These are phyloP conservation scores for Corynascus novoguineensis DNA, from an alignment of 495 filamentous ascomycete genomes.

Conservation along the genomic window DNA sequence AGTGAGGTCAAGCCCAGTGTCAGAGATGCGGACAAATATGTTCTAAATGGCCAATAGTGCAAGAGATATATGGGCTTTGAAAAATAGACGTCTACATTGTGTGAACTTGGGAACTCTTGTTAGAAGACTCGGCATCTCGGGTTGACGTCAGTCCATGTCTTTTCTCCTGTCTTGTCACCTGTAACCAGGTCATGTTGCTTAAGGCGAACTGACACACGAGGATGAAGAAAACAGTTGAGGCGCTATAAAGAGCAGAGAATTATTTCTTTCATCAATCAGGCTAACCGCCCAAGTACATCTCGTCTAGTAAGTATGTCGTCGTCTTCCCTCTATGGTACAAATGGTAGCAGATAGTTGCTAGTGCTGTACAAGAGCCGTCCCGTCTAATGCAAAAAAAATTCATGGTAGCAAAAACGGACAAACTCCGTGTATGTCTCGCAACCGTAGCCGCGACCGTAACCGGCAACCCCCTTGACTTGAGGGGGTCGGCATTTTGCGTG, in stretches of 20 bases:
- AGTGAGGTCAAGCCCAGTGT: conserved; percentile 74
- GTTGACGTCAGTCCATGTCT: too few relatives aligned
- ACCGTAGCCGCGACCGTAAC: background rate
- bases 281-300: conserved; percentile 14
- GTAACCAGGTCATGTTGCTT: too few relatives aligned
- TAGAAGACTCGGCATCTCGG: too few relatives aligned
- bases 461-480: background rate
- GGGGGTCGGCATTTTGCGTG: background rate
- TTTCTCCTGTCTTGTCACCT: too few relatives aligned
- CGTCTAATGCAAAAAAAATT: conserved; percentile 24
- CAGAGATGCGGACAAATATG: conserved; percentile 45
- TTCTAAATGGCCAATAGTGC: background rate
- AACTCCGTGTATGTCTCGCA: conserved; percentile 1
- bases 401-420: conserved; percentile 1
- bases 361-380: conserved; percentile 16
- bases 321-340: conserved; percentile 20
- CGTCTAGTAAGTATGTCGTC: conserved; percentile 14
- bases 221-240: background rate
- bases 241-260: conserved; percentile 8
- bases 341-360: background rate
- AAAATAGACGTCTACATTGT: too few relatives aligned
- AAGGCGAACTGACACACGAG: background rate
- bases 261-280: conserved; percentile 9
- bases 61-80: background rate
- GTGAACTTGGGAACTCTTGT: too few relatives aligned